phyloP scores from a whole-genome alignment of 495 filamentous ascomycete species.

The Aspergillus carlsbadensis region DNA sequence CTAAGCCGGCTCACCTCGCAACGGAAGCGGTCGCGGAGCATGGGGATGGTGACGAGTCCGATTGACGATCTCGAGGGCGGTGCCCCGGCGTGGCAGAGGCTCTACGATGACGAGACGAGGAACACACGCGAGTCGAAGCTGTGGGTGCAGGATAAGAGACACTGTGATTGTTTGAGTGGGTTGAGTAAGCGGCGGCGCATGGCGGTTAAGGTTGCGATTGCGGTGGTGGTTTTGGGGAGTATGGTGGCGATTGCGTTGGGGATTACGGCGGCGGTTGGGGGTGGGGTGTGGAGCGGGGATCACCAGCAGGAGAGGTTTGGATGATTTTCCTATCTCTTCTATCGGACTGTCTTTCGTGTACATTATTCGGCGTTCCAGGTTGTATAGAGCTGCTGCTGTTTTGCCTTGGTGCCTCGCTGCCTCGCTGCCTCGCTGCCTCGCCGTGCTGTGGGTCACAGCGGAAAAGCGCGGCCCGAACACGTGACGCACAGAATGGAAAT shows the following conservation, averaged over 20 bases:
- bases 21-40: constrained; percentile 29
- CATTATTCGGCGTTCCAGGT: not conserved
- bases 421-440: not conserved
- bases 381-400: not conserved
- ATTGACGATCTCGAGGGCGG: constrained; percentile 5
- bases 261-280: constrained; percentile 60
- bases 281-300: constrained; percentile 52
- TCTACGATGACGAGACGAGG: not conserved
- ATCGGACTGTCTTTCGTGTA: not conserved
- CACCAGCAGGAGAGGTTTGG: constrained; percentile 23
- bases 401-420: not conserved
- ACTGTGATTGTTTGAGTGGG: constrained; percentile 32
- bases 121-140: constrained; percentile 37
- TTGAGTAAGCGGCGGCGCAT: constrained; percentile 52
- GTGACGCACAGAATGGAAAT: constrained; percentile 31
- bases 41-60: constrained; percentile 13
- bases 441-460: not conserved
- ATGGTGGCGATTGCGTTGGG: constrained; percentile 63
- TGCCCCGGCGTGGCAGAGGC: not conserved
- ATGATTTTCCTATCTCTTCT: not conserved
- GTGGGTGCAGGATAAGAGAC: constrained; percentile 37
- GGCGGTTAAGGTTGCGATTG: constrained; percentile 51
- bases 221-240: constrained; percentile 54
- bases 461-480: constrained; percentile 27
- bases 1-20: constrained; percentile 42